Percentiles rank a stretch among this genome's conserved stretches.
These are phyloP conservation scores for Myochromella boudieri DNA, from an alignment of 768 basidiomycete genomes.

Conservation along the genomic window DNA sequence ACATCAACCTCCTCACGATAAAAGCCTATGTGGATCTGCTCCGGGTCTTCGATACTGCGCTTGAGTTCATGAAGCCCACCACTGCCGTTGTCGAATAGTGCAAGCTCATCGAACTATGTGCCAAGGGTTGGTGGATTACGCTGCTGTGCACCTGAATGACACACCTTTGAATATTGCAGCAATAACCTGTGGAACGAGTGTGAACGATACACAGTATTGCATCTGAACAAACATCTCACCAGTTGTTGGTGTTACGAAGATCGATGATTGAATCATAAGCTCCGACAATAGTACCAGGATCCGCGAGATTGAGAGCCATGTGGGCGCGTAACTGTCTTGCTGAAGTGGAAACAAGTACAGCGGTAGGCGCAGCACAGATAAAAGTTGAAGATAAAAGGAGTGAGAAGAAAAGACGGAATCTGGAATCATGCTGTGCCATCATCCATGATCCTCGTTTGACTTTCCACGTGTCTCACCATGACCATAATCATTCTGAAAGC, in stretches of 20 bases:
- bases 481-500: too few species aligned
- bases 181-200: constrained; percentile 14
- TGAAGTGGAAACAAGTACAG: constrained; percentile 1
- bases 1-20: constrained; percentile 40
- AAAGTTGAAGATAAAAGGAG: not conserved
- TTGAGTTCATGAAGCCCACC: constrained; percentile 48
- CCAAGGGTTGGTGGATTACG: constrained; percentile 8
- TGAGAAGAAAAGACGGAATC: too few species aligned
- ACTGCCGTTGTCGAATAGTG: constrained; percentile 37
- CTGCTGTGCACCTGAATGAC: constrained; percentile 8
- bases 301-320: constrained; percentile 21
- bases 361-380: constrained; percentile 1
- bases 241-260: constrained; percentile 17
- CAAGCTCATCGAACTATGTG: constrained; percentile 38
- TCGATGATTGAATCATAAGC: constrained; percentile 21
- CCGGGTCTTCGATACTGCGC: constrained; percentile 35
- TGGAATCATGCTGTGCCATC: not conserved
- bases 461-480: constrained; percentile 16
- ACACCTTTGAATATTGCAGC: constrained; percentile 21
- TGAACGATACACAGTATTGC: not conserved
- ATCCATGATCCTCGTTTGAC: not conserved
- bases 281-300: constrained; percentile 18
- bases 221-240: constrained; percentile 4
- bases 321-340: constrained; percentile 1
- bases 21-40: constrained; percentile 43